These are phyloP conservation scores for Primulina tabacum DNA, from an alignment of 257 asterid genomes.

Conservation along the genomic window DNA sequence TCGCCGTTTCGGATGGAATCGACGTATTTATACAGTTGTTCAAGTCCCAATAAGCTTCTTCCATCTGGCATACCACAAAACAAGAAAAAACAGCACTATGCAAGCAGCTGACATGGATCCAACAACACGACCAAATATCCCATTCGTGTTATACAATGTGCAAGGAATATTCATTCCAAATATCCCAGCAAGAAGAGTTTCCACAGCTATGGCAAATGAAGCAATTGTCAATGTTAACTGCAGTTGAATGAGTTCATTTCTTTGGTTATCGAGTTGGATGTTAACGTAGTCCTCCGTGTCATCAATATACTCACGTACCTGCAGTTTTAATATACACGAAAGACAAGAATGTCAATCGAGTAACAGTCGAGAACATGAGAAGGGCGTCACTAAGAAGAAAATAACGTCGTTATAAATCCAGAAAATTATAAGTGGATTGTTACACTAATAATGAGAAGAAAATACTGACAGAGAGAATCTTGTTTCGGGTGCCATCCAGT, in stretches of 20 bases:
- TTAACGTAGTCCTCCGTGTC: constrained; percentile 93
- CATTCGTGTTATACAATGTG: constrained; percentile 21
- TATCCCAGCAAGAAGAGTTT: constrained; percentile 58
- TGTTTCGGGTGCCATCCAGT: constrained; percentile 95
- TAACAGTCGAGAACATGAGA: background rate
- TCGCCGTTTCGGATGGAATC: background rate
- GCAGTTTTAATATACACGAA: constrained; percentile 17
- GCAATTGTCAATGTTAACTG: constrained; percentile 79
- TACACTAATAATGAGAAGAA: background rate
- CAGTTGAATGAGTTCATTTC: constrained; percentile 88
- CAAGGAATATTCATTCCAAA: constrained; percentile 88
- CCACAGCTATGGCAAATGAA: constrained; percentile 64
- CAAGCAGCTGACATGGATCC: constrained; percentile 39
- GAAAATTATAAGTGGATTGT: background rate
- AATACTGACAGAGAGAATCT: constrained; percentile 83
- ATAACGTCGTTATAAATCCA: background rate
- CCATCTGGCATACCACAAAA: constrained; percentile 77
- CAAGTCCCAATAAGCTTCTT: constrained; percentile 86
- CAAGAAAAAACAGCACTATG: constrained; percentile 50
- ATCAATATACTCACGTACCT: constrained; percentile 90
- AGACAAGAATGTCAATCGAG: constrained; percentile 7
- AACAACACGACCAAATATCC: constrained; percentile 46
- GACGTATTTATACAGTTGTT: constrained; percentile 2
- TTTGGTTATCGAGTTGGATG: constrained; percentile 86
- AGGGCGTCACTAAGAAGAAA: background rate